Evolutionary conservation across 768 basidiomycete genomes (phyloP), one percentile per base, ranked within the genome.

Genomic region (Russula earlei): DNA sequence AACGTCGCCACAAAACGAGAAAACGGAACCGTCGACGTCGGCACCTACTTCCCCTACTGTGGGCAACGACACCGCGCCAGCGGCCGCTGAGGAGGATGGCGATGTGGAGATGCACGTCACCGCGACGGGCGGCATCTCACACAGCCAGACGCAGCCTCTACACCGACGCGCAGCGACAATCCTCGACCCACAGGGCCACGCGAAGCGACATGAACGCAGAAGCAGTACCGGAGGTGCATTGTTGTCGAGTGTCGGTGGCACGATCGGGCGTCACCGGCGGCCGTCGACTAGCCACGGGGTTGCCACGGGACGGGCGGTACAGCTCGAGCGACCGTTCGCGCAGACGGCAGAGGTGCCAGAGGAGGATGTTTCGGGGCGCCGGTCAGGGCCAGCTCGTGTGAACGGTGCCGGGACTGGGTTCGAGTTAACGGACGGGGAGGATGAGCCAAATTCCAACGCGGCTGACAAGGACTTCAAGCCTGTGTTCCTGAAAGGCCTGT

Each of bases 401-500:
- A 58, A 58, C 20, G 57, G 52, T 12, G 34, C 51, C 9, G 49
- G 49, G 3, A 12, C 49, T 2, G 55, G 49, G 11, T 14, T 14
- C 14, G 55, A 56, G 29, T 4, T 49, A n/a, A 54, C 52, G 11
- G 59, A 61, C 5, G 59, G 47, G 2, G 55, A 56, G 47, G 62
- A 61, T 3, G 55, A 48, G 48, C 8, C 38, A 45, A 42, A 38
- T 34, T 48, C 48, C n/a, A 54, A 36, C 24, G 52, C 49, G 45
- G 59, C 62, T 20, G 83, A 84, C 62, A 84, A 83, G 70, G 87
- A 90, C 55, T 85, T 91, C 66, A 98, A 97, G 73, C 91, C 96
- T 1, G 83, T 97, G 44, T 95, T 91, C 71, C 72, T 98, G 65
- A 99, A 98, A 71, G 96, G 96, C 6, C 67, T 99, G 47, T 97